Percentiles rank a stretch among this genome's conserved stretches.
These are phyloP conservation scores for Huntiella abstrusa DNA, from an alignment of 2,329 filamentous ascomycete genomes.

Conservation along the genomic window DNA sequence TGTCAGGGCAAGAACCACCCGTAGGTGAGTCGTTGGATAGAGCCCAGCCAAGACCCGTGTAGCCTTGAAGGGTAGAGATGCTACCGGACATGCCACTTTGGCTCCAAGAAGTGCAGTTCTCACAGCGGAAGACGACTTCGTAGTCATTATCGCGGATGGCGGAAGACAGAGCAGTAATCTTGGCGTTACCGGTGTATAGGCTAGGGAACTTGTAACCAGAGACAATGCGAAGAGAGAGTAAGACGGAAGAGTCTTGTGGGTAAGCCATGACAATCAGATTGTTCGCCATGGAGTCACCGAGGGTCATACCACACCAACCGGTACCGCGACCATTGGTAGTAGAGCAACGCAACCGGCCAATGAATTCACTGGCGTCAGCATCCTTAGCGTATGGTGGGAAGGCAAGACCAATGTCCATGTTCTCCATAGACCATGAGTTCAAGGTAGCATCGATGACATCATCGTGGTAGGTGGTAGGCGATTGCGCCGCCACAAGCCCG, in stretches of 20 bases:
- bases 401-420: slow-evolving; percentile 25
- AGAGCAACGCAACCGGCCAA: slow-evolving; percentile 33
- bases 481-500: slow-evolving; percentile 6
- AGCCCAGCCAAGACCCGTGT: slow-evolving; percentile 35
- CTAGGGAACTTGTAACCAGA: slow-evolving; percentile 39
- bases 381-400: slow-evolving; percentile 30
- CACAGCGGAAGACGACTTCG: slow-evolving; percentile 27
- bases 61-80: slow-evolving; percentile 25
- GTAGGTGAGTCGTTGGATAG: slow-evolving; percentile 26
- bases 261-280: slow-evolving; percentile 39
- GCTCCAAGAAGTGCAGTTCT: slow-evolving; percentile 26
- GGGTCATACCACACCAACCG: slow-evolving; percentile 39
- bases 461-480: slow-evolving; percentile 7
- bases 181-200: slow-evolving; percentile 42
- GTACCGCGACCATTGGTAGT: slow-evolving; percentile 16
- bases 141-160: slow-evolving; percentile 39
- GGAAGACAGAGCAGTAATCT: slow-evolving; percentile 39
- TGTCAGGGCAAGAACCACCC: slow-evolving; percentile 24
- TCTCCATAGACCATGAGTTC: slow-evolving; percentile 5
- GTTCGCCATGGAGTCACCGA: slow-evolving; percentile 38
- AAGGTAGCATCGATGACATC: slow-evolving; percentile 5
- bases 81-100: slow-evolving; percentile 26
- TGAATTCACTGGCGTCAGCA: slow-evolving; percentile 34
- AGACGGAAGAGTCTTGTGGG: slow-evolving; percentile 31
- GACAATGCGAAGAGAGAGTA: slow-evolving; percentile 39